phyloP scores from a whole-genome alignment of 2,329 filamentous ascomycete genomes.

The Diaporthe ampelina region DNA sequence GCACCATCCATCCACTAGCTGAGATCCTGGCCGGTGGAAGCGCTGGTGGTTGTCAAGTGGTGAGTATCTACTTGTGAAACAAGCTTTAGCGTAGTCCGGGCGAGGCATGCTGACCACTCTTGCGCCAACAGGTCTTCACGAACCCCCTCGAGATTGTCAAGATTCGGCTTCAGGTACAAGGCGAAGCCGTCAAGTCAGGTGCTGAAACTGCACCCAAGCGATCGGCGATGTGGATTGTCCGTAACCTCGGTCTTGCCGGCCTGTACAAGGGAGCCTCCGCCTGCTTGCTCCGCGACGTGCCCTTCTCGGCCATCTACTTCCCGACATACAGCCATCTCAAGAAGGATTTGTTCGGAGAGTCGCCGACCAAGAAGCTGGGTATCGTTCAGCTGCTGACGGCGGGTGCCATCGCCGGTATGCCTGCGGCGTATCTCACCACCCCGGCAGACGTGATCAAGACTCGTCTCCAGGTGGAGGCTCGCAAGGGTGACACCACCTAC shows the following conservation, averaged over 20 bases:
- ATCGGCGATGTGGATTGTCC: slow-evolving; percentile 97
- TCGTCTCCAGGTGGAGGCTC: slow-evolving; percentile 94
- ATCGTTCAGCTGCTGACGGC: slow-evolving; percentile 92
- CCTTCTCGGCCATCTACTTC: slow-evolving; percentile 99
- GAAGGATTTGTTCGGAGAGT: slow-evolving; percentile 93
- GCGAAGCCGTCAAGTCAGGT: slow-evolving; percentile 86
- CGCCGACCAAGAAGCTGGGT: slow-evolving; percentile 86
- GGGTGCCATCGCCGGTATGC: slow-evolving; percentile 94
- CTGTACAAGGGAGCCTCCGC: slow-evolving; percentile 97
- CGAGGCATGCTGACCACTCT: slow-evolving; percentile 23
- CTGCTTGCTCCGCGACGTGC: slow-evolving; percentile 94
- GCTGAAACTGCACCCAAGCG: slow-evolving; percentile 86
- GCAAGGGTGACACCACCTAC: slow-evolving; percentile 93
- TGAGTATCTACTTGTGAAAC: slow-evolving; percentile 65
- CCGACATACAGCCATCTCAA: slow-evolving; percentile 96
- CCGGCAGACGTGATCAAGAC: slow-evolving; percentile 99
- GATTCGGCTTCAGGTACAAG: slow-evolving; percentile 97
- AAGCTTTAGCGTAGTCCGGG: neutral
- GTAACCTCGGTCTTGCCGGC: slow-evolving; percentile 92
- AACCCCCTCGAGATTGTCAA: slow-evolving; percentile 99
- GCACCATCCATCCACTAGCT: slow-evolving; percentile 76
- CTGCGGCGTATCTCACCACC: slow-evolving; percentile 93
- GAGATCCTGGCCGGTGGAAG: slow-evolving; percentile 91
- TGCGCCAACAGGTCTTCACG: slow-evolving; percentile 81
- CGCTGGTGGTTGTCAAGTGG: slow-evolving; percentile 95